Percentiles rank a stretch among this genome's conserved stretches.
Conservation (phyloP, 306 rosid species). For the Ceratonia siliqua region DNA sequence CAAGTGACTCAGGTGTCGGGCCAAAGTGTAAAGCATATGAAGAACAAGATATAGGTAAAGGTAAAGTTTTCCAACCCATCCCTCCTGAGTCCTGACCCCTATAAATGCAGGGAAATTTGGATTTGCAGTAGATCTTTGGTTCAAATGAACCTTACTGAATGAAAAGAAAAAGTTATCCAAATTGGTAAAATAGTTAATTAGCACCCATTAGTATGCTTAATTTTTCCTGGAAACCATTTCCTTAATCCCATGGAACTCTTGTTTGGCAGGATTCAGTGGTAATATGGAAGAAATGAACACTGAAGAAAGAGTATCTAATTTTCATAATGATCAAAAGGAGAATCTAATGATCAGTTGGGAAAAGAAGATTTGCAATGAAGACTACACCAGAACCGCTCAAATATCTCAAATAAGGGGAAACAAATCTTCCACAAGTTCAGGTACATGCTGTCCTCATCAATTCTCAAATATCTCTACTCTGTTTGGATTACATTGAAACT, state of each 20-base stretch:
- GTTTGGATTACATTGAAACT: neutral
- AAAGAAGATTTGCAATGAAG: constrained; percentile 31
- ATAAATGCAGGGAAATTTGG: neutral
- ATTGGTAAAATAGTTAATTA: neutral
- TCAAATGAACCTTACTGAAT: neutral
- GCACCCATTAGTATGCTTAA: neutral
- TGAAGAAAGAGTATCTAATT: constrained; percentile 28
- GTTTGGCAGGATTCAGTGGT: constrained; percentile 47
- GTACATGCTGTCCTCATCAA: constrained; percentile 38
- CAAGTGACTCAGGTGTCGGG: constrained; percentile 35
- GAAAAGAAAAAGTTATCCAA: neutral
- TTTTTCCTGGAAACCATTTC: constrained; percentile 9
- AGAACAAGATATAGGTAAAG: constrained; percentile 45
- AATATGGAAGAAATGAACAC: constrained; percentile 35
- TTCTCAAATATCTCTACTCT: too few relatives aligned
- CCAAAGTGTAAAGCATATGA: constrained; percentile 32
- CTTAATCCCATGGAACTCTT: constrained; percentile 24
- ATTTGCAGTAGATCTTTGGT: constrained; percentile 3
- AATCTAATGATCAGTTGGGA: constrained; percentile 22
- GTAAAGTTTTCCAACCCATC: neutral
- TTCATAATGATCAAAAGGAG: constrained; percentile 35
- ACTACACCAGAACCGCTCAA: constrained; percentile 33
- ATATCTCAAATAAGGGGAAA: constrained; percentile 38
- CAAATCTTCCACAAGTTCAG: constrained; percentile 35
- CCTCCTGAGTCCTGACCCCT: neutral